These are phyloP conservation scores for Monosporascus sp. DNA, from an alignment of 2,329 filamentous ascomycete species.

Conservation along the genomic window DNA sequence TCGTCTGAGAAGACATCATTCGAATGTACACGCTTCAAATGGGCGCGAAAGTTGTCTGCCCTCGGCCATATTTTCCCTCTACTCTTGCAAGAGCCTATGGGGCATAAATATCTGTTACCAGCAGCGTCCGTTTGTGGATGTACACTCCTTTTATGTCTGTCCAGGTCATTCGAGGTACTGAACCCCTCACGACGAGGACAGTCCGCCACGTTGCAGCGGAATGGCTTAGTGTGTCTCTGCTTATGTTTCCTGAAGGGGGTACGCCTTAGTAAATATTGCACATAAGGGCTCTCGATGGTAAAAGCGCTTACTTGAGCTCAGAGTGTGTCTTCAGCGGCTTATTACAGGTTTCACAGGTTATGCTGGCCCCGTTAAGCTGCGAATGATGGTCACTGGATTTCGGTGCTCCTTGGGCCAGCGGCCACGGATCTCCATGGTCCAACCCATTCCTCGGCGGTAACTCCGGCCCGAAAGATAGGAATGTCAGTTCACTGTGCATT, in stretches of 20 bases:
- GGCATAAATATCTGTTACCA: conserved; percentile 56
- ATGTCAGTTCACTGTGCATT: conserved; percentile 23
- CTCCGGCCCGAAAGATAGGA: conserved; percentile 13
- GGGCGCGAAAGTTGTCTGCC: conserved; percentile 80
- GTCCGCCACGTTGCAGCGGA: conserved; percentile 50
- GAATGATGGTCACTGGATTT: conserved; percentile 5
- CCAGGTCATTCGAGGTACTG: conserved; percentile 73
- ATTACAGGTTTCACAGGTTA: conserved; percentile 36
- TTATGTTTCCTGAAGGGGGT: conserved; percentile 61
- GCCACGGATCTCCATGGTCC: conserved; percentile 7
- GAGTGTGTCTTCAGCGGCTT: conserved; percentile 45
- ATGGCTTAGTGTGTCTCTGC: conserved; percentile 63
- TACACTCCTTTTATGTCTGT: conserved; percentile 70
- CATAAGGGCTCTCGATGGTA: background rate
- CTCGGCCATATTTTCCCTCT: conserved; percentile 72
- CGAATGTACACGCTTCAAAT: conserved; percentile 65
- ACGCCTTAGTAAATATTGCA: conserved; percentile 14
- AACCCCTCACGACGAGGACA: conserved; percentile 65
- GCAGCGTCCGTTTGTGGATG: conserved; percentile 49
- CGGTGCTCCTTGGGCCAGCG: conserved; percentile 7
- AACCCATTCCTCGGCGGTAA: conserved; percentile 8
- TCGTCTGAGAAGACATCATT: conserved; percentile 30
- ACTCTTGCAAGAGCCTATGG: conserved; percentile 47
- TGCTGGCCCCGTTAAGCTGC: conserved; percentile 9
- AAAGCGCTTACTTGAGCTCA: conserved; percentile 46